These are phyloP conservation scores for Arctium minus DNA, from an alignment of 129 eudicot species.

Conservation along the genomic window DNA sequence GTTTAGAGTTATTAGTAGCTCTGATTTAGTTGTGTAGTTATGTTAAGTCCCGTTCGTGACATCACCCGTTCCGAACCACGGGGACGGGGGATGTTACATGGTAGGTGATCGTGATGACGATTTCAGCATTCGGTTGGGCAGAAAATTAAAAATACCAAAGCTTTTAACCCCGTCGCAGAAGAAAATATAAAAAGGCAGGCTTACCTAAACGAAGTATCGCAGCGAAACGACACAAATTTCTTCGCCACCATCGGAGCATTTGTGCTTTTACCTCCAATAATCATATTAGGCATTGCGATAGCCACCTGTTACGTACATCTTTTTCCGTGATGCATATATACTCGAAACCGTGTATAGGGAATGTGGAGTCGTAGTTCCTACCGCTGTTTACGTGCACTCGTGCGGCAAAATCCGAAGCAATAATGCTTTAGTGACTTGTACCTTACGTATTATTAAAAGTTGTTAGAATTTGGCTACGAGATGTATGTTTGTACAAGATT, in stretches of 20 bases:
- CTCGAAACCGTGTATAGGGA: constrained; percentile 9
- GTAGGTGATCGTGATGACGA: constrained; percentile 78
- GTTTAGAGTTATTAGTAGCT: no score
- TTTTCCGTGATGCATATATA: constrained; percentile 51
- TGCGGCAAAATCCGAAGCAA: neutral
- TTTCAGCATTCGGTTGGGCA: constrained; percentile 74
- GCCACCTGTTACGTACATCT: constrained; percentile 90
- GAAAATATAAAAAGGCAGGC: constrained; percentile 78
- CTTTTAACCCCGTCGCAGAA: constrained; percentile 83
- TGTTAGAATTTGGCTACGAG: neutral
- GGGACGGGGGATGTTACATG: no score
- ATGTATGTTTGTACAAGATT: no score
- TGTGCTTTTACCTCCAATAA: constrained; percentile 76
- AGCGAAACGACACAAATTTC: constrained; percentile 73
- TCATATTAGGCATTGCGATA: constrained; percentile 76
- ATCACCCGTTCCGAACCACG: no score
- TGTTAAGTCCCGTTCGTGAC: no score
- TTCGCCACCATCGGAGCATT: constrained; percentile 91
- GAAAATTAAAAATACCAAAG: constrained; percentile 68
- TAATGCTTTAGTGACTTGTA: neutral
- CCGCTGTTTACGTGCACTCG: neutral
- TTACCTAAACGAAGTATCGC: constrained; percentile 80
- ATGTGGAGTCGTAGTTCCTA: neutral
- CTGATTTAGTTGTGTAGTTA: no score
- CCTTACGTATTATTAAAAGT: neutral